Evolutionary conservation across 164 flowering plant species (phyloP).

Genomic region (Stephania cephalantha): DNA sequence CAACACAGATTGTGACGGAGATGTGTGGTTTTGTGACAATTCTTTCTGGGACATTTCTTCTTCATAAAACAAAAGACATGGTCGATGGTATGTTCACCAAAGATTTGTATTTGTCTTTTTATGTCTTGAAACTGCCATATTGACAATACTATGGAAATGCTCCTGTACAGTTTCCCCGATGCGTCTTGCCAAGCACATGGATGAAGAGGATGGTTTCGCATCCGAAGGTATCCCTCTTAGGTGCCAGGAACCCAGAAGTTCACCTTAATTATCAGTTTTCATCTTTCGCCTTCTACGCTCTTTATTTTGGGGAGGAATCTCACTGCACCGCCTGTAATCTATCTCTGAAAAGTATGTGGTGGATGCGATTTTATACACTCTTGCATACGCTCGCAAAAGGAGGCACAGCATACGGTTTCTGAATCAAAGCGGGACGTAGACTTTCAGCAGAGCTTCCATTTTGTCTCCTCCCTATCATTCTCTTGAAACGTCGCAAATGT

Average conservation of each 20-base stretch:
- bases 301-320: constrained; percentile 3
- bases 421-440: background rate
- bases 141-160: background rate
- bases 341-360: background rate
- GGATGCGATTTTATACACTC: background rate
- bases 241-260: constrained; percentile 27
- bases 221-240: constrained; percentile 41
- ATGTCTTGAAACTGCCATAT: background rate
- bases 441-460: background rate
- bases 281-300: background rate
- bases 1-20: constrained; percentile 65
- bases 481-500: background rate
- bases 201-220: constrained; percentile 32
- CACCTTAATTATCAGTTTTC: constrained; percentile 2
- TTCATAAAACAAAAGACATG: constrained; percentile 76
- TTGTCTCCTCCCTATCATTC: background rate
- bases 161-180: constrained; percentile 14
- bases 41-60: constrained; percentile 70
- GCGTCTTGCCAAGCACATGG: constrained; percentile 29
- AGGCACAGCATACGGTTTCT: background rate
- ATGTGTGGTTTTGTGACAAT: constrained; percentile 75
- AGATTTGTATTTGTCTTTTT: background rate
- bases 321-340: background rate
- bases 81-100: constrained; percentile 32
- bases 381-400: background rate